phyloP scores from a whole-genome alignment of 352 stramenopile genomes.

The Phytophthora pluvialis region DNA sequence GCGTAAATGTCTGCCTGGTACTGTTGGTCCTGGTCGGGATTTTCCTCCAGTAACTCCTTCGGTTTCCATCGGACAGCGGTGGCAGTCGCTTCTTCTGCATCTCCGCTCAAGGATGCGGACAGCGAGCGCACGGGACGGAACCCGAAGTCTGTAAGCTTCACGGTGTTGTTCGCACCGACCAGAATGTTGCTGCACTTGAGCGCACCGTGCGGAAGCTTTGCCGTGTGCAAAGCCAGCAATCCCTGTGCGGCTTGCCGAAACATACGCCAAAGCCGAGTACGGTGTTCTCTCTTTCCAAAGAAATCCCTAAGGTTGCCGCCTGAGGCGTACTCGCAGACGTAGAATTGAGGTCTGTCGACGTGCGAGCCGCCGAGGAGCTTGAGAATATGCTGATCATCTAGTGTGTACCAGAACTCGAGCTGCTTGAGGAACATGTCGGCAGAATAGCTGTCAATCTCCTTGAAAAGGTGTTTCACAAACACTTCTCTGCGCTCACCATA shows the following conservation, averaged over 20 bases:
- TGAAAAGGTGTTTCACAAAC: constrained; percentile 40
- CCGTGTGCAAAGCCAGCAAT: constrained; percentile 6
- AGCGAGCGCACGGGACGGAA: constrained; percentile 21
- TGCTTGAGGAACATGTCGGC: constrained; percentile 23
- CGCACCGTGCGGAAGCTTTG: constrained; percentile 4
- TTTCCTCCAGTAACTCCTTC: constrained; percentile 28
- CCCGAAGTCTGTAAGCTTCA: constrained; percentile 43
- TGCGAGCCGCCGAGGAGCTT: constrained; percentile 42
- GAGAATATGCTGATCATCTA: constrained; percentile 39
- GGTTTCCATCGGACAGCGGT: constrained; percentile 36
- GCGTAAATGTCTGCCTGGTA: constrained; percentile 37
- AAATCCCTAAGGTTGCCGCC: constrained; percentile 10
- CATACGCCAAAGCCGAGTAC: constrained; percentile 2
- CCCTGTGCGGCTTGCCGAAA: constrained; percentile 8
- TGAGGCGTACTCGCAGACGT: constrained; percentile 17
- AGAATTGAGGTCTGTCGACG: constrained; percentile 19
- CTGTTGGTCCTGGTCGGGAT: background rate
- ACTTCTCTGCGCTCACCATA: constrained; percentile 18
- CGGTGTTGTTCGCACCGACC: constrained; percentile 30
- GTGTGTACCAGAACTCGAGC: constrained; percentile 32
- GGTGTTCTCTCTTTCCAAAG: constrained; percentile 1
- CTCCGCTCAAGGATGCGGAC: constrained; percentile 12
- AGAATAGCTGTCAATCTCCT: background rate
- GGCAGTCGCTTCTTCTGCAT: background rate
- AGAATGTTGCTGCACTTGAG: constrained; percentile 57